Conservation (phyloP, 163 green algal species). For the Volvox carteri region DNA sequence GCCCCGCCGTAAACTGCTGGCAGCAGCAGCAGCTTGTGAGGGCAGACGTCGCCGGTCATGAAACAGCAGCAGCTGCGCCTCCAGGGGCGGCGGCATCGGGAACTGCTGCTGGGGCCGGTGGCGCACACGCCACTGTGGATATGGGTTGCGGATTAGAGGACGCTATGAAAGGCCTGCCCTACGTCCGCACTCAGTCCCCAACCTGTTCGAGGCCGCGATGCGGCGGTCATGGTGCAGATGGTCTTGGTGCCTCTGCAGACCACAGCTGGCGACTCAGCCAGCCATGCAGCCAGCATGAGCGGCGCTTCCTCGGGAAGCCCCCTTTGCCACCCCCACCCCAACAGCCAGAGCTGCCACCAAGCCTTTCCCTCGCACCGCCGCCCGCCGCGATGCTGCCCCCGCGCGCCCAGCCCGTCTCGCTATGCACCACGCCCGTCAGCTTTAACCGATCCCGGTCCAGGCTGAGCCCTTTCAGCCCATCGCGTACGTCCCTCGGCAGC, state of each 20-base stretch:
- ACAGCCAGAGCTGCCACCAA: background rate
- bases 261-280: background rate
- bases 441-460: conserved; percentile 17
- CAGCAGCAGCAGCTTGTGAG: conserved; percentile 24
- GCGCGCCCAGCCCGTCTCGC: background rate
- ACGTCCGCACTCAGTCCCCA: conserved; percentile 43
- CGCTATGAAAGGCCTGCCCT: conserved; percentile 5
- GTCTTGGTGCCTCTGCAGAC: background rate
- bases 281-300: background rate
- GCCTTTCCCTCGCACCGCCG: background rate
- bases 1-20: conserved; percentile 35
- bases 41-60: background rate
- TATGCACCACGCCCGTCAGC: background rate
- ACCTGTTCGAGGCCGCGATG: no score
- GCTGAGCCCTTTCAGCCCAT: conserved; percentile 46
- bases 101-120: background rate
- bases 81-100: background rate
- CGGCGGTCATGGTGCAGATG: background rate
- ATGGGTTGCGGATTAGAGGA: conserved; percentile 13
- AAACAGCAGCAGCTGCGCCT: background rate
- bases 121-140: background rate
- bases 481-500: background rate
- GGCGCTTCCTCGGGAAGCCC: background rate
- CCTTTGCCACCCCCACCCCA: background rate
- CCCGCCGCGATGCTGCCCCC: background rate